Conservation (phyloP, 306 rosid genomes). For the Luffa acutangula region DNA sequence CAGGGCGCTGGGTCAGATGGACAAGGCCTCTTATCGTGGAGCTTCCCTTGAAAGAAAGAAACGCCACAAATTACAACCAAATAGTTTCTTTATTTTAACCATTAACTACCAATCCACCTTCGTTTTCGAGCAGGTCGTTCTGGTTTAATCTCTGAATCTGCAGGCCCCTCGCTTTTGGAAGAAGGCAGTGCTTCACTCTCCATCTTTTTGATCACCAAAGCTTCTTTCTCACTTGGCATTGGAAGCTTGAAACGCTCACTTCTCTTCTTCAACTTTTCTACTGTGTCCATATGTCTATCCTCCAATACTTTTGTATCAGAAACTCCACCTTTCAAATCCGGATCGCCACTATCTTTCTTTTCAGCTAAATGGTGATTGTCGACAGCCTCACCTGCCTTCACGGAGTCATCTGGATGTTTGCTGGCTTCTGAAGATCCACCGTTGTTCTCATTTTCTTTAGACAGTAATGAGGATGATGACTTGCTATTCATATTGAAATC, state of each 20-base stretch:
- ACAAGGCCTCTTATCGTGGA: constrained; percentile 14
- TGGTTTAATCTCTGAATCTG: constrained; percentile 62
- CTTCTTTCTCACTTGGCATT: constrained; percentile 89
- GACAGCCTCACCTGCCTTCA: constrained; percentile 30
- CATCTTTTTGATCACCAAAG: constrained; percentile 42
- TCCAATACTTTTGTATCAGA: constrained; percentile 41
- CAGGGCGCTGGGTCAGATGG: constrained; percentile 15
- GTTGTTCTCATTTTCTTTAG: constrained; percentile 44
- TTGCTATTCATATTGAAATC: constrained; percentile 52
- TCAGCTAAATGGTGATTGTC: constrained; percentile 41
- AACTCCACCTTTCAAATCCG: constrained; percentile 46
- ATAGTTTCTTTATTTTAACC: background rate
- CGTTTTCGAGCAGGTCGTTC: constrained; percentile 96
- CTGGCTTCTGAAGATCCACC: constrained; percentile 43
- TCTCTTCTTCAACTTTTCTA: constrained; percentile 93
- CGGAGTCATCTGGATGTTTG: constrained; percentile 44
- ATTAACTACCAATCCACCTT: constrained; percentile 77
- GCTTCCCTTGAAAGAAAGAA: constrained; percentile 15
- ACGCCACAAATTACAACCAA: constrained; percentile 10
- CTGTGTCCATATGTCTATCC: constrained; percentile 78
- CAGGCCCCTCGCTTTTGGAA: constrained; percentile 47
- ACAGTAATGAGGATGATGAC: constrained; percentile 45
- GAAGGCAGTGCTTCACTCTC: constrained; percentile 69
- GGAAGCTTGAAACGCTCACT: constrained; percentile 99
- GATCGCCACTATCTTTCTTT: constrained; percentile 53